phyloP scores from a whole-genome alignment of 495 filamentous ascomycete genomes.

The Penicillium bialowiezense region DNA sequence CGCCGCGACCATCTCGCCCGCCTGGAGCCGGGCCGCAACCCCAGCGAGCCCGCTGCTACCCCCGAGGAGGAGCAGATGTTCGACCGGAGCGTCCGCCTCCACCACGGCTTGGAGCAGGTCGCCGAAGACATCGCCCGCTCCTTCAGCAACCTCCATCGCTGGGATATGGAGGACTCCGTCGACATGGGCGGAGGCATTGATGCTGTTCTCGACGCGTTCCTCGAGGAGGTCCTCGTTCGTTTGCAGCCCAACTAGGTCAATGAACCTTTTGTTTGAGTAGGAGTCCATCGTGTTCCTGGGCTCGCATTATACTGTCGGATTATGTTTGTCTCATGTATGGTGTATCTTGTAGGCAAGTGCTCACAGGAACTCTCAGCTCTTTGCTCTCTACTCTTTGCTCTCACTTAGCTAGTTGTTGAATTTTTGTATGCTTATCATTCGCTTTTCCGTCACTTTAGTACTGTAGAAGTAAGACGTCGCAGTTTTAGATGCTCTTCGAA shows the following conservation, averaged over 20 bases:
- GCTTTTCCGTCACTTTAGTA: too few species aligned
- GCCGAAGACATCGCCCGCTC: conserved; percentile 72
- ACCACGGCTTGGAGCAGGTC: conserved; percentile 75
- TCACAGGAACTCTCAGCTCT: too few species aligned
- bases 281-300: background rate
- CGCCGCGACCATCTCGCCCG: conserved; percentile 46
- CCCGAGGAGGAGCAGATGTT: conserved; percentile 33
- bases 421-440: too few species aligned
- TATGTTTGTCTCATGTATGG: background rate
- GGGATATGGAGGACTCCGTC: conserved; percentile 77
- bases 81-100: conserved; percentile 64
- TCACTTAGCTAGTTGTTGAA: too few species aligned
- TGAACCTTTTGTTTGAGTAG: background rate
- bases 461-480: too few species aligned
- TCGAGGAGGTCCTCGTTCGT: conserved; percentile 92
- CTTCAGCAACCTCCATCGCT: conserved; percentile 83
- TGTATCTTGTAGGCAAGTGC: too few species aligned
- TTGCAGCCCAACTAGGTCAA: conserved; percentile 55
- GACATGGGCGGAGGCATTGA: conserved; percentile 88
- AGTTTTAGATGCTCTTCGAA: too few species aligned
- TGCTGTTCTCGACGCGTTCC: conserved; percentile 82
- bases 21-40: conserved; percentile 17
- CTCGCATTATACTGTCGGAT: background rate
- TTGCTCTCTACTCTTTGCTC: too few species aligned
- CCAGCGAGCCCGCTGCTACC: conserved; percentile 5